Percentiles rank a stretch among this genome's conserved stretches.
Conservation (phyloP, 345 rosid genomes). For the Eucalyptus sp. region DNA sequence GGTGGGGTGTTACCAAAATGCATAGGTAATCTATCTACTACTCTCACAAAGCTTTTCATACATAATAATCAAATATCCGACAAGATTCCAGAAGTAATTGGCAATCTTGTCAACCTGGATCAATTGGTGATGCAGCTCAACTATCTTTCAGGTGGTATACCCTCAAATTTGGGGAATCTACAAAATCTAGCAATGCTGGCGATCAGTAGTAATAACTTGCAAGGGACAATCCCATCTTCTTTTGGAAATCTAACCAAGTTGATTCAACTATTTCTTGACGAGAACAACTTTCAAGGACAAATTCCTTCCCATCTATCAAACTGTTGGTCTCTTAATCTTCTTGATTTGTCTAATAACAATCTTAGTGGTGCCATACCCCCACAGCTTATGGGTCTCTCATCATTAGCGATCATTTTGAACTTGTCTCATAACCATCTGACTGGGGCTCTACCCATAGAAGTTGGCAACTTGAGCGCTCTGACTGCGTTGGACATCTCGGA, state of each 20-base stretch:
- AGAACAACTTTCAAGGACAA: not conserved
- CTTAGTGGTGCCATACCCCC: not conserved
- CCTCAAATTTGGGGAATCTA: not conserved
- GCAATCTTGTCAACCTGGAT: not conserved
- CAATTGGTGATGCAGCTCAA: rapidly evolving
- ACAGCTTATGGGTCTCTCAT: not conserved
- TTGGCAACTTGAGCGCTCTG: not conserved
- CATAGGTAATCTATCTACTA: not conserved
- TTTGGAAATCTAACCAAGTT: not conserved
- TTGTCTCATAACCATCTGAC: not conserved
- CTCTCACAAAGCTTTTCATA: rapidly evolving
- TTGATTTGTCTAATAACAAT: not conserved
- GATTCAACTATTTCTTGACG: rapidly evolving
- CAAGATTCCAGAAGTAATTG: not conserved
- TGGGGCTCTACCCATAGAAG: not conserved
- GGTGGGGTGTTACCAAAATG: not conserved
- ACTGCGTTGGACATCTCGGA: not conserved
- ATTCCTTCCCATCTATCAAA: not conserved
- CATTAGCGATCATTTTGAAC: not conserved
- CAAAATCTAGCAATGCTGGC: rapidly evolving
- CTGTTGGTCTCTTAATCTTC: not conserved
- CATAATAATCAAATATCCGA: rapidly evolving
- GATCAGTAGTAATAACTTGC: rapidly evolving
- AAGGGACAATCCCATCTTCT: not conserved
- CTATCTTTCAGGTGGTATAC: not conserved